Percentiles rank a stretch among this genome's conserved stretches.
phyloP scores from a whole-genome alignment of 371 early-diverging fungal species.

The Mortierella sp. region DNA sequence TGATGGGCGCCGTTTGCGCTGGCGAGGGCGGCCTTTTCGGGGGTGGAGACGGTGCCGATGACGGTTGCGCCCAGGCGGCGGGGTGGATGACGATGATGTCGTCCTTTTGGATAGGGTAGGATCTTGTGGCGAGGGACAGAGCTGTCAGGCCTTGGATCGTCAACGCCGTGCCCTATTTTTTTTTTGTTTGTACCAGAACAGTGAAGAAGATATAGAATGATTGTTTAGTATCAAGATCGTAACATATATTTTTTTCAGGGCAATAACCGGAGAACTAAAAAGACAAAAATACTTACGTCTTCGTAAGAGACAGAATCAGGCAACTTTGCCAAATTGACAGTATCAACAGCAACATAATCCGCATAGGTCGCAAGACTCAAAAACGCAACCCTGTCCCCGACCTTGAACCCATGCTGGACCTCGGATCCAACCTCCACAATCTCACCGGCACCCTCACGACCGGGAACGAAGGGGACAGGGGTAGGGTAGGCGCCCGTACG shows the following conservation, averaged over 20 bases:
- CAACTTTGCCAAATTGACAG: conserved; percentile 60
- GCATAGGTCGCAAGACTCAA: conserved; percentile 75
- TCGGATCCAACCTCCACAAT: conserved; percentile 80
- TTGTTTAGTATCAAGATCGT: too few species aligned
- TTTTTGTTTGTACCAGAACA: too few species aligned
- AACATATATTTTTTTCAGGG: not conserved
- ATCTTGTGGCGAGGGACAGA: not conserved
- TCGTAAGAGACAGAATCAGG: conserved; percentile 70
- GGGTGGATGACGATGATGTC: not conserved
- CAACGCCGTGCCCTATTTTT: not conserved
- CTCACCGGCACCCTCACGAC: conserved; percentile 87
- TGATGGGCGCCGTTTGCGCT: conserved; percentile 78
- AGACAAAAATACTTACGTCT: conserved; percentile 28
- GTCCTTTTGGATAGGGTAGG: not conserved
- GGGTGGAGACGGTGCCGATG: conserved; percentile 62
- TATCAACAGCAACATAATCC: conserved; percentile 74
- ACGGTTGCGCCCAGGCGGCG: conserved; percentile 81
- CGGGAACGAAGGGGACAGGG: conserved; percentile 76
- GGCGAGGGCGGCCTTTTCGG: conserved; percentile 59
- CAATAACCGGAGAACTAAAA: too few species aligned
- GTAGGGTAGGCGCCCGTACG: conserved; percentile 84
- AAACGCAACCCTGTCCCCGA: conserved; percentile 88
- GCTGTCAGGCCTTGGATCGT: conserved; percentile 1
- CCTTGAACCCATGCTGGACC: conserved; percentile 66
- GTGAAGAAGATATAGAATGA: not conserved